Base-by-base conservation (phyloP, 805 yeast species). In the Candida lessepsii region DNA sequence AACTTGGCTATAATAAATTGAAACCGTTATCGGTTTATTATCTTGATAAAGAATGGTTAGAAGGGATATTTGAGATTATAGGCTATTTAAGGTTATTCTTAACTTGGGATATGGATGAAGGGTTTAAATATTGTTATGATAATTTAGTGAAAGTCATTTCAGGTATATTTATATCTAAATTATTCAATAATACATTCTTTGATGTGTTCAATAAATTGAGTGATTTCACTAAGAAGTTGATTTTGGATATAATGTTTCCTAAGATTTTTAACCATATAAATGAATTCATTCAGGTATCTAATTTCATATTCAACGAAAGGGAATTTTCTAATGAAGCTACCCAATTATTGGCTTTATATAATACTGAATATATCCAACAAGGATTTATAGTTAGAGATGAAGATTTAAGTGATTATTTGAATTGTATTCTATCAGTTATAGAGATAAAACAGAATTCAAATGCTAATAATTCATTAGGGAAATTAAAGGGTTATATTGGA, bases 61-160 rank as follows among this genome's bases (percentile, higher is more conserved):
- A 68, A 35, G 68, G 72, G 2, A 46, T 60, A 1, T 62, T 65
- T 44, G 73, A 67, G 37, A 46, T 67, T 7, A 42, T 67, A 14
- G 71, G 68, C 1, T 60, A 65, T 30, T 42, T 68, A 9, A 56
- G 53, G 32, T 40, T 64, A 8, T 48, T 60, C 4, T 34, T 56
- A 5, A 44, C 50, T 5, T 60, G 67, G 63, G 46, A 42, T 19
- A 25, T 26, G 40, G 18, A 14, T 9, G 24, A 37, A 18, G 39
- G 44, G 40, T 47, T 61, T 29, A 35, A 44, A 13, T 24, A 38
- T 3, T 52, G 58, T 19, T 53, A 50, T 21, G 58, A 62, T 3
- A 58, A 57, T 27, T 51, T 72, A 16, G 49, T 51, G 9, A 54
- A 58, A 19, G 54, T 66, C 1, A 45, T 75, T 4, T 53, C 75